Evolutionary conservation across 164 flowering plant species (phyloP), one percentile per base, ranked within the genome.

Genomic region (Magnolia kwangsiensis): DNA sequence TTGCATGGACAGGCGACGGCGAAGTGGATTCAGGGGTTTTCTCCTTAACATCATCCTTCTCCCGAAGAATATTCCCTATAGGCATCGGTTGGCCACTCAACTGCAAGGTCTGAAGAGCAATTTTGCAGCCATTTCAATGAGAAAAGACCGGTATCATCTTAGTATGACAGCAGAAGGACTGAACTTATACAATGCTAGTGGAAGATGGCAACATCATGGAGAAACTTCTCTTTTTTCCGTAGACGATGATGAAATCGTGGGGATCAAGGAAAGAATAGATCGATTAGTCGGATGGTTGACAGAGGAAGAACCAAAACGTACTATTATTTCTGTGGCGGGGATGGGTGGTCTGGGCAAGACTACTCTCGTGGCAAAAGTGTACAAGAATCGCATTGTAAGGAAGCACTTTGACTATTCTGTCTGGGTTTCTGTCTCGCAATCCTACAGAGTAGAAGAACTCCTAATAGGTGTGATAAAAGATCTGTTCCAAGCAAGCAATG

Each of bases 261-360:
- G 92, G 1, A 78, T 89, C 66, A 84, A 82, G 1, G 78, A 78
- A 27, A 63, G 68, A 21, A 78, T 7, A 71, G 74, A 76, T 8
- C 27, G 49, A 50, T 59, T 89, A 20, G 20, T 83, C 0, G 19
- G 71, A 11, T 81, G 81, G 92, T 69, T 88, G 50, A 55, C 59
- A 11, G 86, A 80, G 2, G 87, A 64, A 7, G 85, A 81, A 16
- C 76, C 79, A 2, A 74, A 81, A 4, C 75, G 79, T 7, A 79
- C 68, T 16, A 73, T 86, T n/a, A 58, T 86, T 37, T 84, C 90
- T 21, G 74, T 90, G 66, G 80, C 83, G n/a, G 93, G 93, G 4
- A 86, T 86, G 89, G 89, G 89, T 1, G 93, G 93, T 9, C 72
- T 81, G 0, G 92, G 90, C 3, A 90, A 90, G 80, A 90, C 91